Conservation (phyloP, 169 alveolate species). For the Blepharisma undulans region DNA sequence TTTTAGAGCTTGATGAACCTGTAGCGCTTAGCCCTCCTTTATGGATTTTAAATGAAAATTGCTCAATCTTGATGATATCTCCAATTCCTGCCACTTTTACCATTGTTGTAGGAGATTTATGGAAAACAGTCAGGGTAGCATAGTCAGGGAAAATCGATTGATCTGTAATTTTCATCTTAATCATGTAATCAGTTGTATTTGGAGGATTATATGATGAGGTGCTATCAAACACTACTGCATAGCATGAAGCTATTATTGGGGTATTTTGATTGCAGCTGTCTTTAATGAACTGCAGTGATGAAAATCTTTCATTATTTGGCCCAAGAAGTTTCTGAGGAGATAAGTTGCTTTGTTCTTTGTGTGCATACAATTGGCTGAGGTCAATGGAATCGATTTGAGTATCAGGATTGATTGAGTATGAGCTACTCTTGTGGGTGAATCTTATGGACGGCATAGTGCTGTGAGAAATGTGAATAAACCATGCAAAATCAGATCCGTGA, state of each 20-base stretch:
- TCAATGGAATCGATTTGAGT: background rate
- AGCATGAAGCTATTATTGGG: background rate
- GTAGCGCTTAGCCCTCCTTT: background rate
- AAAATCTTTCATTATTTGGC: background rate
- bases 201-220: background rate
- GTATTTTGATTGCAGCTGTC: background rate
- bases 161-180: conserved; percentile 1
- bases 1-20: background rate
- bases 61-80: background rate
- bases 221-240: conserved; percentile 1
- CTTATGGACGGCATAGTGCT: background rate
- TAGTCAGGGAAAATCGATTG: background rate
- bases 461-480: background rate
- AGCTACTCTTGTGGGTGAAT: background rate
- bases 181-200: background rate
- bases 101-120: background rate
- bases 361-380: background rate
- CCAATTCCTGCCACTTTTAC: background rate
- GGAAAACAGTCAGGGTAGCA: background rate
- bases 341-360: background rate
- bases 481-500: background rate
- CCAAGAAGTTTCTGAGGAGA: background rate
- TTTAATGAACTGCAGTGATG: background rate
- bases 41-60: background rate
- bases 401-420: background rate